These are phyloP conservation scores for Diplocarpon mali DNA, from an alignment of 2,329 filamentous ascomycete genomes.

Conservation along the genomic window DNA sequence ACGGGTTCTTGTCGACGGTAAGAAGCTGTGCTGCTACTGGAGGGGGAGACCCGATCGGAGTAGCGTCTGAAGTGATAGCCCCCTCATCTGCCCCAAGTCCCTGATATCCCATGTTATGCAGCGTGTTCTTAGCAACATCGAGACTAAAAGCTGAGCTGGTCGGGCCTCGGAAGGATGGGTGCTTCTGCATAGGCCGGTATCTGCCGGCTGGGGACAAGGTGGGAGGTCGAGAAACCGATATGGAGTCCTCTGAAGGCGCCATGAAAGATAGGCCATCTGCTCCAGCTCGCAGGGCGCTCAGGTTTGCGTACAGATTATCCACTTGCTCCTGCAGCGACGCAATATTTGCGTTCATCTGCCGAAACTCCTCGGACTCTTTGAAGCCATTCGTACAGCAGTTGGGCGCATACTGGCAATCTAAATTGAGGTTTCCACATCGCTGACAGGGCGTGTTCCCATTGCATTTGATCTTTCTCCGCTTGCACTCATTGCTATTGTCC, in stretches of 20 bases:
- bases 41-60: slow-evolving; percentile 29
- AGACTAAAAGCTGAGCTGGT: slow-evolving; percentile 80
- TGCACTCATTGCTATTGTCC: slow-evolving; percentile 51
- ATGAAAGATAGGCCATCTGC: slow-evolving; percentile 14
- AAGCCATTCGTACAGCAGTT: slow-evolving; percentile 66
- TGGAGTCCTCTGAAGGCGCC: slow-evolving; percentile 18
- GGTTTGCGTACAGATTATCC: slow-evolving; percentile 59
- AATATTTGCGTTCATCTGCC: slow-evolving; percentile 66
- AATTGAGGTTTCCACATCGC: slow-evolving; percentile 56
- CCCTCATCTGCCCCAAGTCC: slow-evolving; percentile 51
- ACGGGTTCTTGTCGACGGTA: slow-evolving; percentile 15
- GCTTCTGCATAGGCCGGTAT: slow-evolving; percentile 17
- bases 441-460: slow-evolving; percentile 59
- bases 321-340: slow-evolving; percentile 73
- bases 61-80: slow-evolving; percentile 40
- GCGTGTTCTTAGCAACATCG: slow-evolving; percentile 74
- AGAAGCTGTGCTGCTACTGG: slow-evolving; percentile 20
- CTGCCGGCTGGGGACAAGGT: slow-evolving; percentile 17
- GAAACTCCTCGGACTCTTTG: slow-evolving; percentile 89
- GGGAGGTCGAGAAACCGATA: slow-evolving; percentile 20
- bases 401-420: slow-evolving; percentile 53
- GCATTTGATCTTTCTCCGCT: slow-evolving; percentile 65
- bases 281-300: slow-evolving; percentile 38
- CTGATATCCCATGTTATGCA: slow-evolving; percentile 82
- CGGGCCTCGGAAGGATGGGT: slow-evolving; percentile 66